These are phyloP conservation scores for Pseudopithomyces maydicus DNA, from an alignment of 2,329 filamentous ascomycete genomes.

Conservation along the genomic window DNA sequence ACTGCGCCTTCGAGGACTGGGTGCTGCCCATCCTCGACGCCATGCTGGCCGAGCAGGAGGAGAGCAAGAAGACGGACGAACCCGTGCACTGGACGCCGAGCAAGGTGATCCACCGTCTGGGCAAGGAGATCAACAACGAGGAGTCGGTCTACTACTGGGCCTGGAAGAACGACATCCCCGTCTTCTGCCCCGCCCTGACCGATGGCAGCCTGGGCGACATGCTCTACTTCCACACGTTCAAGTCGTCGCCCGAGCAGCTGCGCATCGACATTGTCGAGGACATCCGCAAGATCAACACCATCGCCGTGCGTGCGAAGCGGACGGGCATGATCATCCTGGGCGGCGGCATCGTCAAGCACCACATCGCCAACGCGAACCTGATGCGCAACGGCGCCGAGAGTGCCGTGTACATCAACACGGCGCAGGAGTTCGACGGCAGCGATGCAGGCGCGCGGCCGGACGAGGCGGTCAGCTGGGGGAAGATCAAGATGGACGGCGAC, in stretches of 20 bases:
- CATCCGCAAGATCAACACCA: slow-evolving; percentile 89
- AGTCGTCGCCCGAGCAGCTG: slow-evolving; percentile 78
- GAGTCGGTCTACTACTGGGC: slow-evolving; percentile 96
- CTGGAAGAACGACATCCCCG: slow-evolving; percentile 92
- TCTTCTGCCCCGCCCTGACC: slow-evolving; percentile 95
- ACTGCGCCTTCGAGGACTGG: slow-evolving; percentile 98
- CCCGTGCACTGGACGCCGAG: slow-evolving; percentile 90
- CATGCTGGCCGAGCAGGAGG: slow-evolving; percentile 94
- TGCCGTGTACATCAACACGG: slow-evolving; percentile 97
- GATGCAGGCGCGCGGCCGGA: slow-evolving; percentile 94
- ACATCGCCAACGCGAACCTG: slow-evolving; percentile 95
- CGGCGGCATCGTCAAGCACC: slow-evolving; percentile 95
- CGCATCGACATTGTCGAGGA: slow-evolving; percentile 92
- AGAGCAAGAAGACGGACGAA: slow-evolving; percentile 68
- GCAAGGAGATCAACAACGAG: slow-evolving; percentile 93
- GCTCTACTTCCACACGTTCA: slow-evolving; percentile 98
- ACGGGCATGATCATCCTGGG: slow-evolving; percentile 96
- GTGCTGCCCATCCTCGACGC: slow-evolving; percentile 90
- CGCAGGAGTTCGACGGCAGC: slow-evolving; percentile 95
- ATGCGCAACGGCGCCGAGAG: slow-evolving; percentile 98
- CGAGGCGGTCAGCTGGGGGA: slow-evolving; percentile 97
- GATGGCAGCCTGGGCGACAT: slow-evolving; percentile 96
- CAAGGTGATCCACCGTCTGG: slow-evolving; percentile 86
- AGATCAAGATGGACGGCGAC: slow-evolving; percentile 88
- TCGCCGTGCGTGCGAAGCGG: slow-evolving; percentile 83